Evolutionary conservation across 345 rosid genomes (phyloP), one percentile per base, ranked within the genome.

Genomic region (Mercurialis annua): DNA sequence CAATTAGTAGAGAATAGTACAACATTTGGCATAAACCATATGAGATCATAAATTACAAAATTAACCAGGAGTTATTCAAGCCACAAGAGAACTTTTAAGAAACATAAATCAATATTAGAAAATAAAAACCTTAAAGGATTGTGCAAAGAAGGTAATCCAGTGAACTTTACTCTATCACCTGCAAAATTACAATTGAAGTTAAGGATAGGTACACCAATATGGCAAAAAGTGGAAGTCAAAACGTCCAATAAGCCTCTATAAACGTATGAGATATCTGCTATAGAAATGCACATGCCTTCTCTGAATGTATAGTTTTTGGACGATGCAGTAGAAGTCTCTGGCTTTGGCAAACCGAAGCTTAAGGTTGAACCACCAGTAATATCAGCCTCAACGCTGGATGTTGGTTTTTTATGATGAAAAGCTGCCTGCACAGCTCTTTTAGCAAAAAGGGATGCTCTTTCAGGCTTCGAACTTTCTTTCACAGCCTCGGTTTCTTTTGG

Each of bases 321-420:
- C 71, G 97, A 82, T 68, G 97, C 99, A 56, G 98, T 95, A 62
- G 96, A 91, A 43, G 83, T 82, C 79, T 95, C 99, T 59, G 85
- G 98, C 87, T 81, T 92, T 70, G 88, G 93, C 71, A 82, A 77
- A 49, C 89, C 86, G 46, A 92, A 83, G 72, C 87, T 79, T 66
- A 85, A 34, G 51, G 87, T 69, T 46, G 97, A 89, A 54, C 97
- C 92, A 69, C 99, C 97, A 16, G 88, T 88, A 52, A 92, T 92
- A 75, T 86, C 96, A 68, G 97, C 98, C 65, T 95, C 98, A 30
- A 89, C 96, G 70, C 98, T 95, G 49, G 98, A 95, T 72, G 92
- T 82, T 69, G 97, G 93, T 73, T 84, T 88, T 82, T 83, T 91
- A 56, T 84, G 88, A 40, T 84, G 96, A 74, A 81, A 69, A 51